A percentile compares a stretch with the other conserved stretches of the same genome.
phyloP scores from a whole-genome alignment of 768 basidiomycete genomes.

The Exsudoporus frostii region DNA sequence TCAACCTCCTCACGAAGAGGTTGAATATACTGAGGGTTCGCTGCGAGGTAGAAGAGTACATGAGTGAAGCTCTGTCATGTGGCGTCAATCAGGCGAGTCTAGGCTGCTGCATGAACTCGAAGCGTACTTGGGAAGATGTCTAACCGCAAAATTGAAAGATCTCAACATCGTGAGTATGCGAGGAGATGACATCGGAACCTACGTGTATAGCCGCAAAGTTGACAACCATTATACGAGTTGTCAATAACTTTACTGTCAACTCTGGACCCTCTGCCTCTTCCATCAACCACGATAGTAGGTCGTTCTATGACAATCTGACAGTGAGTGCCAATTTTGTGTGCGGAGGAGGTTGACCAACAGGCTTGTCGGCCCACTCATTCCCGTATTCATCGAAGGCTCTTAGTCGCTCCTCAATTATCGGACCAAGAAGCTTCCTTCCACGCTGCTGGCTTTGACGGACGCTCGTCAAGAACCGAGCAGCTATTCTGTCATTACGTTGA shows the following conservation, averaged over 20 bases:
- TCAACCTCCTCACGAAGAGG: too few species aligned
- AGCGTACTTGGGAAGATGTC: too few species aligned
- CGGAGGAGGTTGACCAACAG: constrained; percentile 15
- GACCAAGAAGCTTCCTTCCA: constrained; percentile 19
- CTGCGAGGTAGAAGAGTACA: too few species aligned
- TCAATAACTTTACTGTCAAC: constrained; percentile 19
- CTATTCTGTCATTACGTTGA: background rate
- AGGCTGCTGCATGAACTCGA: too few species aligned
- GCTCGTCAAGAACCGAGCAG: constrained; percentile 10
- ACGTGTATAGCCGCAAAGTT: background rate
- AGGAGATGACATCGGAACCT: background rate
- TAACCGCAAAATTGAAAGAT: too few species aligned
- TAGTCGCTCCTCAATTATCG: constrained; percentile 30
- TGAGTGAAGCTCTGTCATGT: too few species aligned
- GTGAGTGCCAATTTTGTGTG: background rate
- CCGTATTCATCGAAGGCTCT: constrained; percentile 21
- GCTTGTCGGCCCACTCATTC: constrained; percentile 28
- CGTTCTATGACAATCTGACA: constrained; percentile 19
- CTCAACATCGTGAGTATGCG: background rate
- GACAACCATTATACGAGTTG: background rate
- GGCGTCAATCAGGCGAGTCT: too few species aligned
- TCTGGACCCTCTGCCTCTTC: constrained; percentile 20
- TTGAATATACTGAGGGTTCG: too few species aligned
- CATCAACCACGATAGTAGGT: constrained; percentile 33
- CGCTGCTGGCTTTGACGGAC: background rate